These are phyloP conservation scores for Sanghuangporus weigelae DNA, from an alignment of 1,284 basidiomycete genomes.

Conservation along the genomic window DNA sequence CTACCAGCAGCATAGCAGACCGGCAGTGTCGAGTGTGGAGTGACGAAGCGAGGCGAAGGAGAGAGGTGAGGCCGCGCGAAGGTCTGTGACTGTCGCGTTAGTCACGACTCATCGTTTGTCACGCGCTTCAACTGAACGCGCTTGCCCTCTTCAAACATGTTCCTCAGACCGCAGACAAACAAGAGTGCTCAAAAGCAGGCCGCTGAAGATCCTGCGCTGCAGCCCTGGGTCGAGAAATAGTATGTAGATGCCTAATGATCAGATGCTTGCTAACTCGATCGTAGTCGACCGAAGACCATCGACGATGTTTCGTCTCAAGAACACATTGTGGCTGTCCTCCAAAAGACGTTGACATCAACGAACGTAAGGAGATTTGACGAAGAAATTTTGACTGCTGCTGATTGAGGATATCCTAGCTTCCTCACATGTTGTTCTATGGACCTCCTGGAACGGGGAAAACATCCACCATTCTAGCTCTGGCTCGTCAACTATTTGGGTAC, in stretches of 20 bases:
- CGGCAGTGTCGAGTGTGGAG: not conserved
- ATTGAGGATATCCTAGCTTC: slow-evolving; percentile 57
- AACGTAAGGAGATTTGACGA: slow-evolving; percentile 55
- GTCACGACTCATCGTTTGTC: slow-evolving; percentile 31
- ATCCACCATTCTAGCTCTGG: slow-evolving; percentile 92
- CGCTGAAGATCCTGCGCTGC: slow-evolving; percentile 54
- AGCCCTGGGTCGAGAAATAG: slow-evolving; percentile 99
- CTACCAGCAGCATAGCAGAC: slow-evolving; percentile 22
- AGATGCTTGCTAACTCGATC: slow-evolving; percentile 8
- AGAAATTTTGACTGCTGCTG: not conserved
- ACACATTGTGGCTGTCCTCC: slow-evolving; percentile 89
- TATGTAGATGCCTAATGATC: slow-evolving; percentile 29
- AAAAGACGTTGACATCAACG: slow-evolving; percentile 86
- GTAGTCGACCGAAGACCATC: slow-evolving; percentile 93
- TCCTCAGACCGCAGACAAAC: slow-evolving; percentile 49
- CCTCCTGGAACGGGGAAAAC: slow-evolving; percentile 99
- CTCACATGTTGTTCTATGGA: slow-evolving; percentile 99
- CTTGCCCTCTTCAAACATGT: slow-evolving; percentile 34
- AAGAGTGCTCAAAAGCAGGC: slow-evolving; percentile 37
- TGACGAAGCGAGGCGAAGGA: slow-evolving; percentile 6
- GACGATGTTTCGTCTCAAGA: slow-evolving; percentile 97
- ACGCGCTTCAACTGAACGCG: slow-evolving; percentile 18
- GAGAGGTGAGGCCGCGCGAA: slow-evolving; percentile 2
- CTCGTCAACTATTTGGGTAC: slow-evolving; percentile 94
- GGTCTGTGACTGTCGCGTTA: slow-evolving; percentile 22